Base-by-base conservation (phyloP, 2,329 filamentous ascomycete genomes). In the Paecilomyces dactylethromorphus region DNA sequence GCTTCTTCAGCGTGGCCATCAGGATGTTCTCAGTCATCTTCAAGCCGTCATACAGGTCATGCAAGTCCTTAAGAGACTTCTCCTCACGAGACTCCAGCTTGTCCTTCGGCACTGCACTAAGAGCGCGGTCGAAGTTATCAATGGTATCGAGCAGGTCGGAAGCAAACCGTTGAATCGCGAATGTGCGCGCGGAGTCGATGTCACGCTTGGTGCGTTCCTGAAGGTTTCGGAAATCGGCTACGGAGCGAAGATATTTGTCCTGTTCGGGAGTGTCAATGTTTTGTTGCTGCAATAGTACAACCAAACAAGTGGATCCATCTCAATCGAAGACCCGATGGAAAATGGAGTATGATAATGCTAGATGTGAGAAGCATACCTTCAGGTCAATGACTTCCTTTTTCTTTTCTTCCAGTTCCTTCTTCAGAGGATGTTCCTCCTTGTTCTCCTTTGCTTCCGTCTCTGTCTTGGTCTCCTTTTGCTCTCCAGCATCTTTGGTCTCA, bases 181-280 rank as follows among this genome's bases (percentile, higher is more conserved):
- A 99, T 78, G 96, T 90, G 68, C 88, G 88, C 21, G 93, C 91
- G 21, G 84, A 79, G 77, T 94, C 90, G 74, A 95, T 88, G 67
- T 99, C 94, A 71, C 94, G 91, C 75, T 88, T 85, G 51, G 91
- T 96, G 71, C 94, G 91, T 71, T 97, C 91, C 81, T 97, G 93
- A 56, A 99, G 89, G 80, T 97, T 99, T 74, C 91, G 91, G 85
- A 95, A 97, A 70, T 99, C 94, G 78, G 94, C 94, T 64, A 97
- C 87, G 58, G 90, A 89, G 74, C 94, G 93, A 63, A 97, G 85
- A 78, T 92, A 95, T 81, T 92, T 94, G 79, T 97, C 94, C 94
- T 97, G 54, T 58, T 55, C 12, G 53, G 32, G 51, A 11, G 13
- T 53, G 31, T 18, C n/a, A 33, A 24, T 33, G 55, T 54, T 15